These are phyloP conservation scores for Pyracantha coccinea DNA, from an alignment of 331 rosid genomes.

Conservation along the genomic window DNA sequence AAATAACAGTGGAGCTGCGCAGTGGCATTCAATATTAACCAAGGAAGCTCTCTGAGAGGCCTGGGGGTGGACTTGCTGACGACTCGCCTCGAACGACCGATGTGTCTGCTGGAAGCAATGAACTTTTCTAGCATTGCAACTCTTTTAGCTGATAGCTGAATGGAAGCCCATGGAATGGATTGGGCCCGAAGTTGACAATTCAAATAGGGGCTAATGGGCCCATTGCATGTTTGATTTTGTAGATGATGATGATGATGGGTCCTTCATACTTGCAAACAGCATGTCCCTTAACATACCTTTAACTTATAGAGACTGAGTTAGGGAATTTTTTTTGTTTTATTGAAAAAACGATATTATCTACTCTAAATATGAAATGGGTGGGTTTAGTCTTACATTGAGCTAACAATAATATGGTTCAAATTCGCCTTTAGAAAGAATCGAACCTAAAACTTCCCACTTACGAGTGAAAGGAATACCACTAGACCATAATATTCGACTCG, in stretches of 20 bases:
- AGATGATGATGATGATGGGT: too few species aligned
- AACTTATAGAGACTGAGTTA: too few species aligned
- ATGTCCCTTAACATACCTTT: too few species aligned
- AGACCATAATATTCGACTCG: too few species aligned
- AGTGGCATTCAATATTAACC: neutral
- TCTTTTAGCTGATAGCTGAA: too few species aligned
- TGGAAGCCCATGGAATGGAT: too few species aligned
- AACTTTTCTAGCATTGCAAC: neutral
- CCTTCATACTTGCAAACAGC: too few species aligned
- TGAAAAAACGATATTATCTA: too few species aligned
- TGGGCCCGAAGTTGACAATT: neutral
- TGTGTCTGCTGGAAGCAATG: neutral
- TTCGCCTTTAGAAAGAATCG: neutral
- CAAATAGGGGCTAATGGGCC: neutral
- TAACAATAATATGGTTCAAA: too few species aligned
- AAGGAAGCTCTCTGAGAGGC: neutral
- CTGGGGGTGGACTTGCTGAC: neutral
- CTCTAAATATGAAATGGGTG: accelerated
- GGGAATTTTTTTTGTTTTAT: too few species aligned
- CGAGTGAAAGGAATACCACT: too few species aligned
- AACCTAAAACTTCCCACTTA: neutral
- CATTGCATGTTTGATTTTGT: too few species aligned
- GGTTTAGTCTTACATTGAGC: neutral
- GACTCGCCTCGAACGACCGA: neutral
- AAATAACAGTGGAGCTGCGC: neutral